Evolutionary conservation across 129 eudicot species (phyloP).

Genomic region (Artemisia tridentata): DNA sequence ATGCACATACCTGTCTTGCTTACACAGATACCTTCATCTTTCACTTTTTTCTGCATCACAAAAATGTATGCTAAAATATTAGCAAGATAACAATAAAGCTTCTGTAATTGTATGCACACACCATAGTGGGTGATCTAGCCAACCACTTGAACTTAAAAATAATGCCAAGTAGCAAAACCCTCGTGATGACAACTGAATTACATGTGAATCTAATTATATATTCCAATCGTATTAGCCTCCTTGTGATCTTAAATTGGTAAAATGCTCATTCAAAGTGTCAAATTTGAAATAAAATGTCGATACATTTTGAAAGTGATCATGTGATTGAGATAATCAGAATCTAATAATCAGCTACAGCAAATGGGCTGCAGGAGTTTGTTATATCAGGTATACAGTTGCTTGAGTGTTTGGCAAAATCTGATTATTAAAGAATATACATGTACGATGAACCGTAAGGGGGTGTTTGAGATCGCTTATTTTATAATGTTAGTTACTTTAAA

Average conservation of each 20-base stretch:
- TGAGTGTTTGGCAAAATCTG: too few species aligned
- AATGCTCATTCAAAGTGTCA: not conserved
- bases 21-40: constrained; percentile 7
- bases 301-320: too few species aligned
- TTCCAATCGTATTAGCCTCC: constrained; percentile 1
- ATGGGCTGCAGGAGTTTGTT: too few species aligned
- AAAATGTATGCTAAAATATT: not conserved
- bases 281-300: too few species aligned
- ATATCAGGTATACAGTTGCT: too few species aligned
- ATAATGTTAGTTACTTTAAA: too few species aligned
- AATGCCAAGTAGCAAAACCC: not conserved
- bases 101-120: not conserved
- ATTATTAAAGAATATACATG: too few species aligned
- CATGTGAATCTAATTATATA: not conserved
- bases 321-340: too few species aligned
- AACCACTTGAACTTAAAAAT: constrained; percentile 16
- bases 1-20: constrained; percentile 16
- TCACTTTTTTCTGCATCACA: constrained; percentile 31
- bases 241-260: not conserved
- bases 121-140: not conserved
- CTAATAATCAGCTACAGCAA: too few species aligned
- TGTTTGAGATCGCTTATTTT: too few species aligned
- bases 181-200: not conserved
- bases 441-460: too few species aligned
- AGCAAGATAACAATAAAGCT: not conserved